These are phyloP conservation scores for Ajuga reptans DNA, from an alignment of 305 asterid species.

Conservation along the genomic window DNA sequence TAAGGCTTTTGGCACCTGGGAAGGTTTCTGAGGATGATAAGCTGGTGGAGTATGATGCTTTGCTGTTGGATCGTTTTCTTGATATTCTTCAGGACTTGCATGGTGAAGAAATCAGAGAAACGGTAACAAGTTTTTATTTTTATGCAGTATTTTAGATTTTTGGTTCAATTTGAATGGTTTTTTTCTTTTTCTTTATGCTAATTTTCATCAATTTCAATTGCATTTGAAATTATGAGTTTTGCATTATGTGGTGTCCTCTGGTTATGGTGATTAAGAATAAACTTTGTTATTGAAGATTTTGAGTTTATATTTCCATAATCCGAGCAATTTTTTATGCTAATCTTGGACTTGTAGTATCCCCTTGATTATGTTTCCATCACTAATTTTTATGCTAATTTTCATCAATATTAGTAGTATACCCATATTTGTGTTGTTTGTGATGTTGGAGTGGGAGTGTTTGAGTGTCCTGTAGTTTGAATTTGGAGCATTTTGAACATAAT, in stretches of 20 bases:
- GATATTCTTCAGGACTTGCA: slow-evolving; percentile 69
- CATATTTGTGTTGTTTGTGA: background rate
- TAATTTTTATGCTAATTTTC: too few species aligned
- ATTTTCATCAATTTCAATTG: background rate
- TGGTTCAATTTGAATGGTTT: background rate
- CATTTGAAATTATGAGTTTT: background rate
- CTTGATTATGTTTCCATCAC: too few species aligned
- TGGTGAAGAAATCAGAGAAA: slow-evolving; percentile 57
- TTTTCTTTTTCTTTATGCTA: background rate
- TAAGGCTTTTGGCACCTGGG: slow-evolving; percentile 60
- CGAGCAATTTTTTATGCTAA: too few species aligned
- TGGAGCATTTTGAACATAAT: background rate
- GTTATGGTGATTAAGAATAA: background rate
- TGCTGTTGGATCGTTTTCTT: slow-evolving; percentile 58
- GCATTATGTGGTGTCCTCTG: background rate
- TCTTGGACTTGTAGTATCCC: too few species aligned
- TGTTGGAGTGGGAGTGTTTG: background rate
- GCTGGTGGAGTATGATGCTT: slow-evolving; percentile 55
- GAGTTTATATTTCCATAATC: too few species aligned
- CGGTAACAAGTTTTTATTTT: slow-evolving; percentile 31
- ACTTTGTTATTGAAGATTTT: background rate
- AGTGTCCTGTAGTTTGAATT: background rate
- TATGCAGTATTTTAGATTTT: background rate
- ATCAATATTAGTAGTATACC: too few species aligned
- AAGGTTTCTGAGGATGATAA: slow-evolving; percentile 64